Percentiles rank a stretch among this genome's conserved stretches.
Conservation (phyloP, 495 filamentous ascomycete genomes). For the Daldinia bambusicola region DNA sequence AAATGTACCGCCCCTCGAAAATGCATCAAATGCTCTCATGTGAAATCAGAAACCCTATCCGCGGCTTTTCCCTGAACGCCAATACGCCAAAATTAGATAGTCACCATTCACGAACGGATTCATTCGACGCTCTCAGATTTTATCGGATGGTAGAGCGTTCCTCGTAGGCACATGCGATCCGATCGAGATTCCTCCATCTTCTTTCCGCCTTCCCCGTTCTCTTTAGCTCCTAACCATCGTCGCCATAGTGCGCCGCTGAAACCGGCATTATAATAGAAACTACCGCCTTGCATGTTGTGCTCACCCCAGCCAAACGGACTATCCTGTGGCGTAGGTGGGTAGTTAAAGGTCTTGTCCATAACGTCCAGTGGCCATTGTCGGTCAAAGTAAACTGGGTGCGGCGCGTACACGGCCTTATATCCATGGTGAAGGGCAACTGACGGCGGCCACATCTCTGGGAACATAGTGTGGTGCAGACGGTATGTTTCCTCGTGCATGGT, state of each 20-base stretch:
- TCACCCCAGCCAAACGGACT: constrained; percentile 62
- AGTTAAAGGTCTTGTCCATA: constrained; percentile 78
- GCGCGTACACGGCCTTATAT: constrained; percentile 85
- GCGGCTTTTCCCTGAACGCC: constrained; percentile 32
- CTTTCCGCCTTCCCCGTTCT: constrained; percentile 57
- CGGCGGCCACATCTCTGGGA: constrained; percentile 87
- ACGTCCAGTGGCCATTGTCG: constrained; percentile 76
- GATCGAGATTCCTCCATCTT: constrained; percentile 55
- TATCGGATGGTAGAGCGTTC: constrained; percentile 84
- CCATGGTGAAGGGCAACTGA: constrained; percentile 82
- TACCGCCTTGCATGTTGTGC: constrained; percentile 60
- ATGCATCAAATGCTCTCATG: constrained; percentile 34
- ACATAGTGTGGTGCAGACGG: constrained; percentile 77
- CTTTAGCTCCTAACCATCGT: constrained; percentile 58
- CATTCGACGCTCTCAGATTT: constrained; percentile 59
- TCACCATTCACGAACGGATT: neutral
- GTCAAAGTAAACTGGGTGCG: constrained; percentile 85
- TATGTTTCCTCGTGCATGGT: constrained; percentile 86
- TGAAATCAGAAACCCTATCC: constrained; percentile 24
- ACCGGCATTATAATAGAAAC: constrained; percentile 61
- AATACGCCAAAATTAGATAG: constrained; percentile 36
- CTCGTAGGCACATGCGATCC: constrained; percentile 82
- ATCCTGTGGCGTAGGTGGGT: constrained; percentile 61
- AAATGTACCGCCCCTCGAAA: constrained; percentile 34
- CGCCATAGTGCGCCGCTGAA: constrained; percentile 59